Evolutionary conservation across 371 early-diverging fungal species (phyloP).

Genomic region (Mucor saturninus): DNA sequence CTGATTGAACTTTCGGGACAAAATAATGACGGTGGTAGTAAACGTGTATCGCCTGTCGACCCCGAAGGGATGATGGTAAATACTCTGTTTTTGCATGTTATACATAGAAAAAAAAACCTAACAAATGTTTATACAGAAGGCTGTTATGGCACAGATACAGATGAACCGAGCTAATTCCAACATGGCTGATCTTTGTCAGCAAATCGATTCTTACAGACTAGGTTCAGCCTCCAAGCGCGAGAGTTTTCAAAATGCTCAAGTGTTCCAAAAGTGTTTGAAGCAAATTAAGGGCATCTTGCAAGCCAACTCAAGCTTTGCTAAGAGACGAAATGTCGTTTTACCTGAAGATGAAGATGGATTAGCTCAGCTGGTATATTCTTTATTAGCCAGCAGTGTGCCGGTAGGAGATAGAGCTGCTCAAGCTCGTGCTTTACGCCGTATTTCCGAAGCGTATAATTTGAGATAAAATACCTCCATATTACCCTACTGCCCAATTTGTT

Average conservation of each 20-base stretch:
- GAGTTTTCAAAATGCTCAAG: conserved; percentile 55
- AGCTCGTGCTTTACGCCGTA: conserved; percentile 43
- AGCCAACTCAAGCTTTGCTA: conserved; percentile 43
- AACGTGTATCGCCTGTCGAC: conserved; percentile 45
- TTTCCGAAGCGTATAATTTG: conserved; percentile 56
- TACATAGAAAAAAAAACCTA: background rate
- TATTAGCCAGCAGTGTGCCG: conserved; percentile 42
- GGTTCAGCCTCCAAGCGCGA: conserved; percentile 50
- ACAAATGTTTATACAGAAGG: conserved; percentile 32
- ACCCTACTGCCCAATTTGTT: too few species aligned
- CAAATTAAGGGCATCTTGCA: conserved; percentile 57
- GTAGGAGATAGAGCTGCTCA: conserved; percentile 34
- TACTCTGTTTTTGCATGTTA: background rate
- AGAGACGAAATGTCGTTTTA: conserved; percentile 35
- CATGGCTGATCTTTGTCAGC: conserved; percentile 57
- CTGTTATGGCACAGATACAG: conserved; percentile 57
- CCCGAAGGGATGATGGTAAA: conserved; percentile 56
- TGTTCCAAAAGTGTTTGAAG: conserved; percentile 54
- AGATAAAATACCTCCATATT: conserved; percentile 14
- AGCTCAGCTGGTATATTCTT: conserved; percentile 50
- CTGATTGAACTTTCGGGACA: conserved; percentile 52
- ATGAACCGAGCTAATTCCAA: conserved; percentile 61
- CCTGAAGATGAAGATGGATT: conserved; percentile 44
- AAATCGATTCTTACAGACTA: conserved; percentile 52
- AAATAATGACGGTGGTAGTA: conserved; percentile 46